Evolutionary conservation across 2,329 filamentous ascomycete species (phyloP), one percentile per base, ranked within the genome.

Genomic region (Exophiala viscosa): DNA sequence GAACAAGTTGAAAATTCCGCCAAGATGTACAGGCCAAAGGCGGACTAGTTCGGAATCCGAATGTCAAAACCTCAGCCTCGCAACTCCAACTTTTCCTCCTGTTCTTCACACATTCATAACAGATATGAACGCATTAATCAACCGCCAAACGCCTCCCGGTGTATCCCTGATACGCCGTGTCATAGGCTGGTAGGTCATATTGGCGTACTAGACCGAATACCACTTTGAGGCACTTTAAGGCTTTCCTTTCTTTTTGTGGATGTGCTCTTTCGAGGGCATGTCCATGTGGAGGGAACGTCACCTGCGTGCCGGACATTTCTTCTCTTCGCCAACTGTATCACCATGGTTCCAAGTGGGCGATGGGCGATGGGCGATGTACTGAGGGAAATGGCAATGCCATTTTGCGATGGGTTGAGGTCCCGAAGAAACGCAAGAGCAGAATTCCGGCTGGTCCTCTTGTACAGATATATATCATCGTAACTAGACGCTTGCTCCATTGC

Each of bases 131-230:
- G 55, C 59, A 60, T 57, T 55, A 60, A 60, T 60, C 60, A 62
- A 62, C 58, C 60, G 60, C 58, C 48, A 57, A 44, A 40, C 52
- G 57, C 52, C 55, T 48, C 41, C 40, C 40, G 11, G n/a, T 14
- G 23, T 17, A 14, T 13, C 34, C 20, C 18, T 10, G 40, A 14
- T 18, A 20, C 45, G 45, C 31, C 42, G 51, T 54, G 44, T 46
- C 20, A 53, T 60, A 57, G 60, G 52, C 46, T 62, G 58, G 60
- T 60, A 55, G 60, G 60, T 62, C 60, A 62, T 62, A 62, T 60
- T 62, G 60, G 60, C 58, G 58, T 55, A 57, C 60, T 54, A 62
- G 58, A 62, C 45, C 48, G 52, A 59, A 23, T 28, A 28, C 23
- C 23, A 28, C 23, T 38, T 50, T 13, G 48, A 55, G 58, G 60